Conservation (phyloP, 139 green algal genomes). For the Coelastrella sp. region DNA sequence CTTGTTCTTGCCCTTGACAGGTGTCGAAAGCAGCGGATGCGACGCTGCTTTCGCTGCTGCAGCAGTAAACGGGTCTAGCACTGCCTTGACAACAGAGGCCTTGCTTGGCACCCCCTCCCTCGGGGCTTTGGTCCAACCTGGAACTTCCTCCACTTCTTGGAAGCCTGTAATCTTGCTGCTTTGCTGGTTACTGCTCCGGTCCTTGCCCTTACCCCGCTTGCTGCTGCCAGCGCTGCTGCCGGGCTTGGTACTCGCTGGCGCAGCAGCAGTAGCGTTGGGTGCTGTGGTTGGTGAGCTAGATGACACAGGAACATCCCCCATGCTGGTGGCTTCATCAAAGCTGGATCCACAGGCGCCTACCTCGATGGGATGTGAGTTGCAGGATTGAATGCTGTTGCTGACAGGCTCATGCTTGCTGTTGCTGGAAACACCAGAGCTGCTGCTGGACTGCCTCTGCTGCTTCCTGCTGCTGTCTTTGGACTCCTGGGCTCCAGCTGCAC, state of each 20-base stretch:
- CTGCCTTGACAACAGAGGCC: neutral
- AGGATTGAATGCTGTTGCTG: neutral
- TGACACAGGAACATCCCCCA: neutral
- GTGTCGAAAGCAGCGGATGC: neutral
- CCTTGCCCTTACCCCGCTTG: conserved; percentile 14
- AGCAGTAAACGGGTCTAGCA: neutral
- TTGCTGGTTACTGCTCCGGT: conserved; percentile 2
- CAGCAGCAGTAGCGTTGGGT: neutral
- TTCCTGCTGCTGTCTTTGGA: neutral
- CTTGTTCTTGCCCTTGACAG: conserved; percentile 4
- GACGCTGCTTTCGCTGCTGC: conserved; percentile 34
- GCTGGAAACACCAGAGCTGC: neutral
- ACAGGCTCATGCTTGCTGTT: conserved; percentile 12
- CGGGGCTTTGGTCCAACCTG: neutral
- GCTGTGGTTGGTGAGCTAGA: conserved; percentile 15
- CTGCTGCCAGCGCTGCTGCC: neutral
- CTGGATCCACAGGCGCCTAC: neutral
- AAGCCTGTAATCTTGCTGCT: conserved; percentile 1
- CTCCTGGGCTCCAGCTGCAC: neutral
- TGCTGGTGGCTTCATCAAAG: neutral
- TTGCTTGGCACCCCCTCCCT: neutral
- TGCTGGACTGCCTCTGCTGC: neutral
- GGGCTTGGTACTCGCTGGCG: neutral
- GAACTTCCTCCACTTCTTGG: neutral
- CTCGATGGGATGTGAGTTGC: neutral